Conservation (phyloP, 352 stramenopile species). For the Globisporangium heterothallicum region DNA sequence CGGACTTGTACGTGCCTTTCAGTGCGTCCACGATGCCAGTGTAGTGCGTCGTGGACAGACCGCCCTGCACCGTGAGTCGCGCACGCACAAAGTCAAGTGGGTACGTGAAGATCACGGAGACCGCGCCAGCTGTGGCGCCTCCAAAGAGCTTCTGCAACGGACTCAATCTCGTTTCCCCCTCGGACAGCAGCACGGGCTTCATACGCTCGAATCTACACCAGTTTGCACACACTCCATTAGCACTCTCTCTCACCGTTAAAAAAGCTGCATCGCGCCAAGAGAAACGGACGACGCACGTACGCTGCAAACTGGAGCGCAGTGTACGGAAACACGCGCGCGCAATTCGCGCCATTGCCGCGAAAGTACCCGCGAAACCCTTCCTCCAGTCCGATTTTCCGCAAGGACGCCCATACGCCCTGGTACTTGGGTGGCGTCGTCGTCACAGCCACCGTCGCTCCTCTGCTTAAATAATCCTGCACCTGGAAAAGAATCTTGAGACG, state of each 20-base stretch:
- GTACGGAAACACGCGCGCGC: constrained; percentile 72
- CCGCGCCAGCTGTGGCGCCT: constrained; percentile 54
- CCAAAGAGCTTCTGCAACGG: constrained; percentile 47
- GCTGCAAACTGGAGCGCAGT: constrained; percentile 72
- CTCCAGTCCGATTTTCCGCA: constrained; percentile 56
- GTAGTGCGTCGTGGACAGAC: constrained; percentile 55
- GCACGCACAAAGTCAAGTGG: constrained; percentile 69
- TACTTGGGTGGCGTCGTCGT: constrained; percentile 30
- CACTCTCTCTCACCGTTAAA: no score
- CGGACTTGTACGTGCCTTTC: constrained; percentile 37
- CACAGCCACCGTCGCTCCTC: constrained; percentile 6
- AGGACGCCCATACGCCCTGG: constrained; percentile 42
- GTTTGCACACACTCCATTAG: no score
- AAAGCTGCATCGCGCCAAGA: no score
- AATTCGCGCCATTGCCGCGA: constrained; percentile 79
- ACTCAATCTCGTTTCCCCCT: constrained; percentile 33
- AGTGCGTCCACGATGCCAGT: constrained; percentile 55
- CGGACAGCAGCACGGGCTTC: constrained; percentile 38
- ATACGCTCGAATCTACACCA: constrained; percentile 43
- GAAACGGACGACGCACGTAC: constrained; percentile 15
- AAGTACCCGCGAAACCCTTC: constrained; percentile 66
- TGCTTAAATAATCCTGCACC: constrained; percentile 59
- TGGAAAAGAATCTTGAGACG: constrained; percentile 79
- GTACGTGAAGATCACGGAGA: constrained; percentile 67
- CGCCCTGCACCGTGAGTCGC: constrained; percentile 64